These are phyloP conservation scores for Vicia faba DNA, from an alignment of 306 rosid genomes.

Conservation along the genomic window DNA sequence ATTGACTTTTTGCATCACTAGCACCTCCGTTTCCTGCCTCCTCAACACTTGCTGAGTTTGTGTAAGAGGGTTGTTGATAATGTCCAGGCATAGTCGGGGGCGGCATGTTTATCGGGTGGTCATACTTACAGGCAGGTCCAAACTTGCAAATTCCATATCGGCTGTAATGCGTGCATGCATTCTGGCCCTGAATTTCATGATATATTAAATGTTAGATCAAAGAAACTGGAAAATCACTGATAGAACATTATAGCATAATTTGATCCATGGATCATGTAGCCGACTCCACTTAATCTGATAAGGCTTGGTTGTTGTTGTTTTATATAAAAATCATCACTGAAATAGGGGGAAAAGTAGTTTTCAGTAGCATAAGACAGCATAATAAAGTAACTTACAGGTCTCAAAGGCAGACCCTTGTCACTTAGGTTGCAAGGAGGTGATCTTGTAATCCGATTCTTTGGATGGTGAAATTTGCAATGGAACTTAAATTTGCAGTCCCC, in stretches of 20 bases:
- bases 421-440: constrained; percentile 55
- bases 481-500: constrained; percentile 83
- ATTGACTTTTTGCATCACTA: constrained; percentile 45
- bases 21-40: constrained; percentile 52
- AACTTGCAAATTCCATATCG: constrained; percentile 90
- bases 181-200: constrained; percentile 68
- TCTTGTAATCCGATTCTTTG: constrained; percentile 58
- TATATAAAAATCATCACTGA: too few relatives aligned
- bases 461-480: constrained; percentile 88
- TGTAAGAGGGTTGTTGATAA: constrained; percentile 50
- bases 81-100: constrained; percentile 45
- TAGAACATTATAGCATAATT: too few relatives aligned
- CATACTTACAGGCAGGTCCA: constrained; percentile 85
- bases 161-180: constrained; percentile 68
- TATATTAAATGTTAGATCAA: not conserved
- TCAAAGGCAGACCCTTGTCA: constrained; percentile 89
- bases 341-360: too few relatives aligned
- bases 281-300: too few relatives aligned
- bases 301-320: too few relatives aligned
- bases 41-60: constrained; percentile 40
- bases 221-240: constrained; percentile 8
- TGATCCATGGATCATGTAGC: too few relatives aligned
- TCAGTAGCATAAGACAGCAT: not conserved
- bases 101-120: constrained; percentile 54
- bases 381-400: constrained; percentile 67